phyloP scores from a whole-genome alignment of 2,329 filamentous ascomycete genomes.

The Xylaria sp. region DNA sequence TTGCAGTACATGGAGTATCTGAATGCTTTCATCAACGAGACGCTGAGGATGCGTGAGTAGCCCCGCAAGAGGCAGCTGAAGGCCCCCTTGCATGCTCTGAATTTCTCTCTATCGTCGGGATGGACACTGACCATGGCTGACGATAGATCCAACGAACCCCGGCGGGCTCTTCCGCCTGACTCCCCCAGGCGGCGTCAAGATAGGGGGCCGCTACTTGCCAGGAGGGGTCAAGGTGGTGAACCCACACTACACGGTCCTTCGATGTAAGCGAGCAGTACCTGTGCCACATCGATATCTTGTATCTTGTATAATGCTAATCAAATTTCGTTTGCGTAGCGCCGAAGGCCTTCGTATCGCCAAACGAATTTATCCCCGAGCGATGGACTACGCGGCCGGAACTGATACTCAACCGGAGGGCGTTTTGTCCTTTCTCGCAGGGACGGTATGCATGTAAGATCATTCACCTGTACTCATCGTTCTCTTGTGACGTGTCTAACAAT shows the following conservation, averaged over 20 bases:
- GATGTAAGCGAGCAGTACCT: conserved; percentile 20
- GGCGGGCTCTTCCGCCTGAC: conserved; percentile 26
- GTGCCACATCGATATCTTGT: neutral
- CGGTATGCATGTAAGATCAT: conserved; percentile 27
- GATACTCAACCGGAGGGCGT: conserved; percentile 25
- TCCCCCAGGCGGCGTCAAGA: conserved; percentile 19
- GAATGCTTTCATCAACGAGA: conserved; percentile 30
- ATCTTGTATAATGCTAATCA: neutral
- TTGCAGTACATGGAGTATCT: conserved; percentile 22
- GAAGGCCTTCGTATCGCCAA: conserved; percentile 22
- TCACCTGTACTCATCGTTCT: neutral
- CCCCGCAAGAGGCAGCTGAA: neutral
- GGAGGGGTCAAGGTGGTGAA: conserved; percentile 26
- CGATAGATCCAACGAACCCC: conserved; percentile 26
- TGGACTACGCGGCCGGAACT: conserved; percentile 27
- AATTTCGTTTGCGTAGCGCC: conserved; percentile 11
- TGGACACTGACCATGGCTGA: neutral
- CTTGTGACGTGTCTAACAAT: neutral
- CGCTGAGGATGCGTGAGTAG: conserved; percentile 27
- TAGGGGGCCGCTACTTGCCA: conserved; percentile 23
- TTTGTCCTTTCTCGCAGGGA: conserved; percentile 26
- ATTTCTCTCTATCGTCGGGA: neutral
- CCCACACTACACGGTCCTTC: conserved; percentile 25
- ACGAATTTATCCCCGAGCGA: conserved; percentile 32
- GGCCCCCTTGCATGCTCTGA: neutral